Percentiles rank a stretch among this genome's conserved stretches.
Conservation (phyloP, 768 basidiomycete genomes). For the Lentinula sp. region DNA sequence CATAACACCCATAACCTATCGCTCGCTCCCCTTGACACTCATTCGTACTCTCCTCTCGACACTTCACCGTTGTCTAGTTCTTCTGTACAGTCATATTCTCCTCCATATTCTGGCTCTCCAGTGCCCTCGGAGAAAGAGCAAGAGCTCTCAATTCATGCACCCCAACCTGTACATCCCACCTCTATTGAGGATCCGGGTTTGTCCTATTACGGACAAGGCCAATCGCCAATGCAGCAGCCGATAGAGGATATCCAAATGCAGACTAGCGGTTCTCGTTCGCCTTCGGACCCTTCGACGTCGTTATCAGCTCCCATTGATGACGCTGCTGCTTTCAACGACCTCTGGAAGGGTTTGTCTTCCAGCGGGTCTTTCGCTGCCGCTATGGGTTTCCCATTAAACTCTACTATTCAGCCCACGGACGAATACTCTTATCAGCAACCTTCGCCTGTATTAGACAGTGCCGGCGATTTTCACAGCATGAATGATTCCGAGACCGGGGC, state of each 20-base stretch:
- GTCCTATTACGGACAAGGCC: not conserved
- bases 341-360: conserved; percentile 4
- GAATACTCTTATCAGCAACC: not conserved
- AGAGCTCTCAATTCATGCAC: conserved; percentile 12
- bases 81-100: conserved; percentile 20
- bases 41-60: conserved; percentile 5
- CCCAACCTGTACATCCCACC: not conserved
- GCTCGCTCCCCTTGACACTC: not conserved
- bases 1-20: not conserved
- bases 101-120: conserved; percentile 38
- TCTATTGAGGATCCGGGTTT: not conserved
- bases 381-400: not conserved
- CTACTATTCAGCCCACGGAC: not conserved
- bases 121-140: conserved; percentile 14
- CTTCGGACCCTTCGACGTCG: not conserved
- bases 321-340: not conserved
- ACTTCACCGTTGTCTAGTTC: conserved; percentile 12
- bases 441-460: not conserved
- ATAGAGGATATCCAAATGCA: not conserved
- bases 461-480: no score
- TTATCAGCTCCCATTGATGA: not conserved
- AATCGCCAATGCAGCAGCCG: not conserved
- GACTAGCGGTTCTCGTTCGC: not conserved
- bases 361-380: not conserved
- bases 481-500: not conserved